Conservation (phyloP, 495 filamentous ascomycete species). For the Penicillium odoratum region DNA sequence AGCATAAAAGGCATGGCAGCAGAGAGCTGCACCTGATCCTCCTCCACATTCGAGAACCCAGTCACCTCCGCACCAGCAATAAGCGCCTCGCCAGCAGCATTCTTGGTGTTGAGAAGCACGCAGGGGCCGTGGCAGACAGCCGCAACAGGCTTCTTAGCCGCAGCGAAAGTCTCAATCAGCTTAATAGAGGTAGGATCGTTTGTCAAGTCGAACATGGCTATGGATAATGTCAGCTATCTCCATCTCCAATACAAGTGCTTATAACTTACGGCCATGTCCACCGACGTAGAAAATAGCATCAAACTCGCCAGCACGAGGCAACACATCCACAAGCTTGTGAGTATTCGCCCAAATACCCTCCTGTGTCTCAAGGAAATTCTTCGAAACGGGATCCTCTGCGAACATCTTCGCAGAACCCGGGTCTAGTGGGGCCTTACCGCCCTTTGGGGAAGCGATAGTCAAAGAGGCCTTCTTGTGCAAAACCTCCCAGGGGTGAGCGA, state of each 20-base stretch:
- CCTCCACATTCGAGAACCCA: constrained; percentile 69
- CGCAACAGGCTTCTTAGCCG: constrained; percentile 58
- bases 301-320: constrained; percentile 57
- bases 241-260: background rate
- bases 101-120: constrained; percentile 58
- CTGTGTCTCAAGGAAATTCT: constrained; percentile 54
- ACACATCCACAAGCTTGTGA: constrained; percentile 47
- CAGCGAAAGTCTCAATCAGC: constrained; percentile 61
- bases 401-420: constrained; percentile 60
- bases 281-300: constrained; percentile 74
- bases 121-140: constrained; percentile 71
- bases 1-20: constrained; percentile 62
- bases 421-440: constrained; percentile 69
- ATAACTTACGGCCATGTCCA: constrained; percentile 67
- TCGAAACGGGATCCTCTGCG: constrained; percentile 53
- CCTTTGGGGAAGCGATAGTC: constrained; percentile 64
- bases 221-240: constrained; percentile 2
- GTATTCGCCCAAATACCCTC: constrained; percentile 64
- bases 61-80: constrained; percentile 60
- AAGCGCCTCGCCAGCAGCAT: constrained; percentile 50
- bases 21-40: constrained; percentile 51
- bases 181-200: constrained; percentile 49
- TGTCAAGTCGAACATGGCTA: constrained; percentile 71
- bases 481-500: constrained; percentile 67
- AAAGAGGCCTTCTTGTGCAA: constrained; percentile 56